Evolutionary conservation across 495 filamentous ascomycete species (phyloP), one percentile per base, ranked within the genome.

Genomic region (Penicillium pulvis): DNA sequence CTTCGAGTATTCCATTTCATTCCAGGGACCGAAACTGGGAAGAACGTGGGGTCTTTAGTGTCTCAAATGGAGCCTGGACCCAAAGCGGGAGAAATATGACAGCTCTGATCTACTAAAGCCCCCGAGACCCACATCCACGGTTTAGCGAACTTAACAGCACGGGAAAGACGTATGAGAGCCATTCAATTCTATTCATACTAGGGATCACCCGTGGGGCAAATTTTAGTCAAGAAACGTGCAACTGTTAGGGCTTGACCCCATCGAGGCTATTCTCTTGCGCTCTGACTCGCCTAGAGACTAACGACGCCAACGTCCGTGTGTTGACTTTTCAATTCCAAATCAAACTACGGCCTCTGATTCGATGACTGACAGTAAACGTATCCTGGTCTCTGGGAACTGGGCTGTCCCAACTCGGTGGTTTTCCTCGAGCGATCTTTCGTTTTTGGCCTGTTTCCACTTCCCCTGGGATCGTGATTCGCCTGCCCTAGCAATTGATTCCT

Each of bases 11-110:
- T 53, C 46, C n/a, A 47, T 43, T 43, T 35, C 12, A 11, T 42
- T 51, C 30, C 50, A 52, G 50, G 50, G 30, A 51, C 26, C 33
- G 9, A 6, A n/a, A 41, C n/a, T 41, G 16, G 16, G 6, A 28
- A 28, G 33, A 41, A 41, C 39, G 39, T 41, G 39, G 39, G 16
- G 44, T 9, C 1, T 12, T 19, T 46, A 41, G 7, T 41, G 33
- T 36, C 33, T 36, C 33, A 36, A 49, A 23, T 23, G 20, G 20
- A 23, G 49, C 47, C 45, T 63, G 56, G 58, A 61, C 44, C 50
- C 43, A 62, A 63, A 55, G 61, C 63, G 45, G 57, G 47, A 49
- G 58, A 72, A 62, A 78, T 70, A 70, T 76, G 75, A 78, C 72
- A 78, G 73, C 73, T 78, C 74, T 58, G 56, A 65, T 65, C 56